Evolutionary conservation across 2,329 filamentous ascomycete species (phyloP), one percentile per base, ranked within the genome.

Genomic region (Cladosporium sp.): DNA sequence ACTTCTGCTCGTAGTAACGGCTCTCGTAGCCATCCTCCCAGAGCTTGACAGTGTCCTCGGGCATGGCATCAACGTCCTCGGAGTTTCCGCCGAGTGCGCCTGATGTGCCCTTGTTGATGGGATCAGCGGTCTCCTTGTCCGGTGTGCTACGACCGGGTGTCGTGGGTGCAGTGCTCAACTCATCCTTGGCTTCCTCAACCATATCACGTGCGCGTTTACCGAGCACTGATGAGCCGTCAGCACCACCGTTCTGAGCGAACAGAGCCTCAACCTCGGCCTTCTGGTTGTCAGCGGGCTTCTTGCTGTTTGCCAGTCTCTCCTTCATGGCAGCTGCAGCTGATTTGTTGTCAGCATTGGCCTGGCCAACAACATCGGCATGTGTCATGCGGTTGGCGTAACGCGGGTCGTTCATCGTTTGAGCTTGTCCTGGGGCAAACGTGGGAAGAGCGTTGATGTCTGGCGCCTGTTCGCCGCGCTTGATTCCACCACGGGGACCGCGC

Each of bases 11-110:
- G 76, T 99, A 99, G 78, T 99, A 99, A 57, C 95, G 87, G 79
- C 97, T 94, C 60, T 90, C 89, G 77, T 99, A 99, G 8, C 95
- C 95, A 62, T 93, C 89, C 75, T 99, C 95, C 95, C 95, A 99
- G 14, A 99, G 83, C 67, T 90, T 88, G 62, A 99, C 91, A 21
- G 89, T 92, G 75, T 99, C 95, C 67, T 88, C 84, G 2, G 90
- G 87, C 21, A 86, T 85, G 49, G 88, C 89, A 64, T 90, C 88
- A 2, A 76, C 73, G 14, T 82, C 80, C 6, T 83, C 77, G 15
- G 83, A 82, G 58, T 80, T 79, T 38, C 84, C 73, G 44, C 75
- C 75, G 4, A 77, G 71, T 15, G 72, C 71, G 30, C 75, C 74
- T 21, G 75, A 76, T 3, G 72, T 72, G 55, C 74, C 74, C 34